Evolutionary conservation across 1,284 basidiomycete genomes (phyloP).

Genomic region (Clitocybe nebularis): DNA sequence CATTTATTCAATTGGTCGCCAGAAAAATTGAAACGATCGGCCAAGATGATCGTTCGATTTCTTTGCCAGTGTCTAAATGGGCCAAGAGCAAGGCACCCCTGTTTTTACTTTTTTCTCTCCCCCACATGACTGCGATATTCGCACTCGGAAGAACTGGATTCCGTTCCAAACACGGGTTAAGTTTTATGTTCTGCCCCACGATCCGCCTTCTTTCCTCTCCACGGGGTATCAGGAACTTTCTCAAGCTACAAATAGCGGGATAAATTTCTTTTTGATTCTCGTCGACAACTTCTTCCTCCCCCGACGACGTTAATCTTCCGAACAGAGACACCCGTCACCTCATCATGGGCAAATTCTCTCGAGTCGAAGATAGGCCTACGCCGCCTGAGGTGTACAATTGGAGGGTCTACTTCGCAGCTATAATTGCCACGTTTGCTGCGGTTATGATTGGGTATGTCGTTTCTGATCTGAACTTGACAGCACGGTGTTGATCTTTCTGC

Average conservation of each 20-base stretch:
- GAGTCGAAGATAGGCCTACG: constrained; percentile 19
- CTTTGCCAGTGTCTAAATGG: no score
- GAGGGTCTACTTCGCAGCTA: constrained; percentile 38
- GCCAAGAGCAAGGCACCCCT: background rate
- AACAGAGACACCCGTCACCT: background rate
- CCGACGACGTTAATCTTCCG: background rate
- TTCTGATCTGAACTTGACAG: background rate
- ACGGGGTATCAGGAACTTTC: background rate
- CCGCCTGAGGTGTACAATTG: constrained; percentile 42
- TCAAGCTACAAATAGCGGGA: constrained; percentile 1
- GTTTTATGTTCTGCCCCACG: background rate
- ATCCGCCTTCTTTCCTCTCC: background rate
- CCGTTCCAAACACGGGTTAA: background rate
- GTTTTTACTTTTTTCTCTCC: background rate
- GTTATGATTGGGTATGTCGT: constrained; percentile 37
- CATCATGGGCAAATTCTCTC: constrained; percentile 18
- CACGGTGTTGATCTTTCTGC: background rate
- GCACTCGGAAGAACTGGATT: constrained; percentile 1
- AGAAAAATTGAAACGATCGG: no score
- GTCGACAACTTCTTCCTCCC: constrained; percentile 2
- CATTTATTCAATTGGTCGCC: no score
- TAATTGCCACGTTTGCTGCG: constrained; percentile 35
- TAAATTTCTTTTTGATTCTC: background rate
- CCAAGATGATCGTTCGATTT: no score
- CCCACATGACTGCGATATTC: constrained; percentile 1